These are phyloP conservation scores for Bryum argenteum DNA, from an alignment of 225 moss, liverwort and hornwort species.

Conservation along the genomic window DNA sequence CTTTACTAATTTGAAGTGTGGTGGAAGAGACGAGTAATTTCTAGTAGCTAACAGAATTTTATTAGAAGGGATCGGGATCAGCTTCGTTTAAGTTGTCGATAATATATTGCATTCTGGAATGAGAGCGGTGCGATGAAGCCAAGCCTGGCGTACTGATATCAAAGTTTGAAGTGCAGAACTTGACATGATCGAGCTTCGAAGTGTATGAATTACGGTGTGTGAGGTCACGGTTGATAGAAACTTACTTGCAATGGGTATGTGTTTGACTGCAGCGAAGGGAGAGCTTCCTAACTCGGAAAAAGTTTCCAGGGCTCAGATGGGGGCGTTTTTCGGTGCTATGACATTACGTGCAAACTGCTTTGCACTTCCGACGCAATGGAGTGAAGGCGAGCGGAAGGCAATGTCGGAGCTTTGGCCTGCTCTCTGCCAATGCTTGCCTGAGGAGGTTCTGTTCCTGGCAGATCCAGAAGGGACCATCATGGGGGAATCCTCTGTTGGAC, in stretches of 20 bases:
- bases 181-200: background rate
- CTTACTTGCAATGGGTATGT: background rate
- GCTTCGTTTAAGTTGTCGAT: background rate
- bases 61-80: too few relatives aligned
- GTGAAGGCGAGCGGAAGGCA: slow-evolving; percentile 75
- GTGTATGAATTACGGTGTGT: slow-evolving; percentile 1
- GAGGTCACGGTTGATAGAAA: background rate
- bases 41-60: too few relatives aligned
- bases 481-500: slow-evolving; percentile 47
- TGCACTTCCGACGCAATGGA: slow-evolving; percentile 69
- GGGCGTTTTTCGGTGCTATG: slow-evolving; percentile 88
- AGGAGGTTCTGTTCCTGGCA: slow-evolving; percentile 70
- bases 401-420: slow-evolving; percentile 70
- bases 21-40: too few relatives aligned
- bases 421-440: slow-evolving; percentile 52
- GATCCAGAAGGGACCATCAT: slow-evolving; percentile 78
- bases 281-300: slow-evolving; percentile 53
- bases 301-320: slow-evolving; percentile 78
- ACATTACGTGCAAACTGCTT: slow-evolving; percentile 73
- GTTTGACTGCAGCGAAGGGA: slow-evolving; percentile 60
- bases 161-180: background rate
- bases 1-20: too few relatives aligned
- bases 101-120: background rate
- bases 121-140: background rate
- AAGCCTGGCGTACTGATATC: slow-evolving; percentile 7